Percentiles rank a stretch among this genome's conserved stretches.
These are phyloP conservation scores for Hyaloscypha finlandica DNA, from an alignment of 495 filamentous ascomycete genomes.

Conservation along the genomic window DNA sequence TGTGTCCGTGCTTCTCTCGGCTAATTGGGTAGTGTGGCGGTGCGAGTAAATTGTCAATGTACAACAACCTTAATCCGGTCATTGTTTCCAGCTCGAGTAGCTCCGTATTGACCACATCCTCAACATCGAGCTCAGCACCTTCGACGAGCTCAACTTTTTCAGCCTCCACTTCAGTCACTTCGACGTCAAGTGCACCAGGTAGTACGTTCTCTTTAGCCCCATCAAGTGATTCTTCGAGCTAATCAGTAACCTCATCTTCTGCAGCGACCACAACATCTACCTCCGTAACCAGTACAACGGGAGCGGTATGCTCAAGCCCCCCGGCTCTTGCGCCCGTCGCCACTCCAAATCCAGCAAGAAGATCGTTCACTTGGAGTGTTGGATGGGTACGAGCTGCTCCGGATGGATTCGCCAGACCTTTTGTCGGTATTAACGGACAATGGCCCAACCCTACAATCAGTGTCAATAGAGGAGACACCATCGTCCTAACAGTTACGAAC, in stretches of 20 bases:
- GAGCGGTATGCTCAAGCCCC: background rate
- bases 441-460: conserved; percentile 75
- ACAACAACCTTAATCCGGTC: background rate
- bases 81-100: background rate
- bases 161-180: background rate
- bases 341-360: background rate
- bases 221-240: too few species aligned
- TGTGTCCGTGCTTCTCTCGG: too few species aligned
- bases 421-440: conserved; percentile 75
- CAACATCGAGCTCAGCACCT: background rate
- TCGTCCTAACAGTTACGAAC: conserved; percentile 72
- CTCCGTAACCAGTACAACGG: background rate
- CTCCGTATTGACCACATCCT: background rate
- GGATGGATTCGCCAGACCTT: conserved; percentile 66
- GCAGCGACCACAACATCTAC: background rate
- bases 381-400: conserved; percentile 72
- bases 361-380: conserved; percentile 59
- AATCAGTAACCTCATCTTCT: too few species aligned
- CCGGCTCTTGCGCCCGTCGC: background rate
- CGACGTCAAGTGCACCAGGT: too few species aligned
- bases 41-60: conserved; percentile 7
- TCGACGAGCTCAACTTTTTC: background rate
- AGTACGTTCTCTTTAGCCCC: too few species aligned
- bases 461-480: conserved; percentile 54
- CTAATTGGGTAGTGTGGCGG: background rate